Base-by-base conservation (phyloP, 768 basidiomycete species). In the Phaffia australis region DNA sequence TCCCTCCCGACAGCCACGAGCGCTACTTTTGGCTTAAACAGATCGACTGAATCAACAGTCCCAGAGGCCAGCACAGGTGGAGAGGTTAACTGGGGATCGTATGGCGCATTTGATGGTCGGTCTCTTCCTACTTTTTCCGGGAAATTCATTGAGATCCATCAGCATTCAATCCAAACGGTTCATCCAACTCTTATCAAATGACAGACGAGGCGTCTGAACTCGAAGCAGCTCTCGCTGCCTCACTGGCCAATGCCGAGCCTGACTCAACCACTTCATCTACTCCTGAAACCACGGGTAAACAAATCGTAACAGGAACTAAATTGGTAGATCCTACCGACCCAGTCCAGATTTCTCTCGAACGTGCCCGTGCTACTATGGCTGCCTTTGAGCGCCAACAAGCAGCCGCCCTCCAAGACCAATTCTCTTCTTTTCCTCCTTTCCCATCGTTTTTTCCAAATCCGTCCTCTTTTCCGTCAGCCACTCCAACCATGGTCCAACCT, bases 371-470 rank as follows among this genome's bases (percentile, higher is more conserved):
- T 16, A 47, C 46, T 32, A 60, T 68, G n/a, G 46, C 47, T 9
- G 52, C 23, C 6, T 68, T 68, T 49, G 61, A 68, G 30, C 47
- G 56, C 1, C 61, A 68, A 21, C 67, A 68, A 32, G 61, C 61
- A 7, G 61, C 51, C 0, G 67, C 67, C 42, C 50, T 68, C 11
- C 35, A 55, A 21, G 60, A n/a, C n/a, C n/a, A n/a, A n/a, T n/a
- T n/a, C n/a, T n/a, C n/a, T n/a, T n/a, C n/a, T n/a, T n/a, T n/a
- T n/a, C n/a, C n/a, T n/a, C n/a, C n/a, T n/a, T n/a, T n/a, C n/a
- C n/a, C n/a, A n/a, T n/a, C n/a, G n/a, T n/a, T n/a, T n/a, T n/a
- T n/a, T n/a, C n/a, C n/a, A n/a, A n/a, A 65, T 16, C 64, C 64
- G 4, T 23, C 48, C 2, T 49, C 64, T 25, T 48, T 65, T 18